Conservation (phyloP, 345 rosid species). For the Moricandia moricandioides region DNA sequence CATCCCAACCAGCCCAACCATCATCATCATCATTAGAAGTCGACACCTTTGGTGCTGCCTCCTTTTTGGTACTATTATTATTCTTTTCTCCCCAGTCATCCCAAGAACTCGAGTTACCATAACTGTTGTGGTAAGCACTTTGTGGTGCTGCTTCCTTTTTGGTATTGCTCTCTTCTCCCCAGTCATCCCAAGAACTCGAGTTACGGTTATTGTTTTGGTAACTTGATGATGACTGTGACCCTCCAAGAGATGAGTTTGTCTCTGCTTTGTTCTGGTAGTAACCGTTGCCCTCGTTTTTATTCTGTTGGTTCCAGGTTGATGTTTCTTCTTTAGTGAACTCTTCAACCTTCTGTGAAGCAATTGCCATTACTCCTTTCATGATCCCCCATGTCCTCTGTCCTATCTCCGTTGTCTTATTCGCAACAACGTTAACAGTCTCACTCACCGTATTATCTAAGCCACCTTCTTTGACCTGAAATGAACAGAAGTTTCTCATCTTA, state of each 20-base stretch:
- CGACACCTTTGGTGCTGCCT: slow-evolving; percentile 36
- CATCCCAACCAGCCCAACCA: slow-evolving; percentile 95
- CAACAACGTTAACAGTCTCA: slow-evolving; percentile 86
- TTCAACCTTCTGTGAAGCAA: slow-evolving; percentile 90
- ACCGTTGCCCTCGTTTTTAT: slow-evolving; percentile 58
- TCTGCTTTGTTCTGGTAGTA: slow-evolving; percentile 58
- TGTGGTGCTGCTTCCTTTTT: slow-evolving; percentile 41
- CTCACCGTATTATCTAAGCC: slow-evolving; percentile 86
- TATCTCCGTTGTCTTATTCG: slow-evolving; percentile 80
- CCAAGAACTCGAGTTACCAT: slow-evolving; percentile 66
- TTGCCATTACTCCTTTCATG: slow-evolving; percentile 93
- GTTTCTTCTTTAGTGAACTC: slow-evolving; percentile 76
- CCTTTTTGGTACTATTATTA: slow-evolving; percentile 44
- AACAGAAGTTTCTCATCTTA: slow-evolving; percentile 4
- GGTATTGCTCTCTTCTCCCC: slow-evolving; percentile 58
- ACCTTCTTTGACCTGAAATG: slow-evolving; percentile 80
- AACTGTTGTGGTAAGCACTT: slow-evolving; percentile 43
- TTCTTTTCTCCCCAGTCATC: slow-evolving; percentile 80
- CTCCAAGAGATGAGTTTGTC: slow-evolving; percentile 60
- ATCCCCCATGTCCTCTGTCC: slow-evolving; percentile 97
- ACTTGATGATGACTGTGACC: slow-evolving; percentile 51
- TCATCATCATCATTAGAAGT: slow-evolving; percentile 60
- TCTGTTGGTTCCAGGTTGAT: slow-evolving; percentile 54
- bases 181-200: slow-evolving; percentile 87
- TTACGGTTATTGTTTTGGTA: slow-evolving; percentile 44